phyloP scores from a whole-genome alignment of 805 yeast species.

The Zygoascus bituminiphila region DNA sequence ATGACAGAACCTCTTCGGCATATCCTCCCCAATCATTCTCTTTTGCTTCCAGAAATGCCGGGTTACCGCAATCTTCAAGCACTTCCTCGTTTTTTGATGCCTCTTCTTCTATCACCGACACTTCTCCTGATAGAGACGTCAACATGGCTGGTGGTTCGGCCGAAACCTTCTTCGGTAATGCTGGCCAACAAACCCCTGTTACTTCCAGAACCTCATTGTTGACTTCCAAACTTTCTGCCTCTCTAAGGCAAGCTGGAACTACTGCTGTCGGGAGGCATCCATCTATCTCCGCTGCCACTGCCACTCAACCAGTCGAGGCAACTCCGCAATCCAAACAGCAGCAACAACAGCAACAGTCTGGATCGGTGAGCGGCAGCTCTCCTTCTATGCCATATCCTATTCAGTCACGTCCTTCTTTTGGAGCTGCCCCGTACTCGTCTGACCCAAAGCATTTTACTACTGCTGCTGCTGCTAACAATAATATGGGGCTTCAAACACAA shows the following conservation, averaged over 20 bases:
- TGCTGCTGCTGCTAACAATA: constrained; percentile 1
- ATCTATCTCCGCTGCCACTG: neutral
- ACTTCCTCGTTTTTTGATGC: neutral
- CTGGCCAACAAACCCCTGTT: constrained; percentile 1
- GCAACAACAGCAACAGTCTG: too few species aligned
- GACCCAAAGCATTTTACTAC: constrained; percentile 14
- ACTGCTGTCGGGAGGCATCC: neutral
- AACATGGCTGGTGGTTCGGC: neutral
- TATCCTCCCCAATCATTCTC: constrained; percentile 2
- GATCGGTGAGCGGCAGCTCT: too few species aligned
- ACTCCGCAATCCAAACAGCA: too few species aligned
- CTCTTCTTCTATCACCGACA: neutral
- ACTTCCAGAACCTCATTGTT: constrained; percentile 23
- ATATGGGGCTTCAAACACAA: too few species aligned
- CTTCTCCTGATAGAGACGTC: neutral
- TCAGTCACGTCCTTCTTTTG: constrained; percentile 1
- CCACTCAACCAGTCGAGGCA: neutral
- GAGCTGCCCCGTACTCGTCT: constrained; percentile 29
- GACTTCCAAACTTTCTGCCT: constrained; percentile 27
- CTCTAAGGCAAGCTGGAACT: constrained; percentile 1
- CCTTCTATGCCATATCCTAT: constrained; percentile 1
- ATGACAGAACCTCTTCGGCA: neutral
- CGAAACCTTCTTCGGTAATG: neutral
- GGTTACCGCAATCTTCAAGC: neutral
- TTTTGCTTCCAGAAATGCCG: neutral